Evolutionary conservation across 2,329 filamentous ascomycete species (phyloP).

Genomic region (Didymella pomorum): DNA sequence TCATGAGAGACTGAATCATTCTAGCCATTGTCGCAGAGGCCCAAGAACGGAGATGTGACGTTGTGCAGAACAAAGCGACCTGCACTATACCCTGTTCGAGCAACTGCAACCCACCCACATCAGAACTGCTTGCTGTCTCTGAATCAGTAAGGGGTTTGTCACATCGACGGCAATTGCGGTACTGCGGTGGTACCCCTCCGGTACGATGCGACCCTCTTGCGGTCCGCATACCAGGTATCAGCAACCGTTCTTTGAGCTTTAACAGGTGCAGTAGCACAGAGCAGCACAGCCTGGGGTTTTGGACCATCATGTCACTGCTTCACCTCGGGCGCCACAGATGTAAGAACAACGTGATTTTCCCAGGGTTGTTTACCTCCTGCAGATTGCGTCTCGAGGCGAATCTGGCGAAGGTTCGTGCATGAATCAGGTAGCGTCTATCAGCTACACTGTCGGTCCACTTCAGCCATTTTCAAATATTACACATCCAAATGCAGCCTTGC

Average conservation of each 20-base stretch:
- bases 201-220: constrained; percentile 9
- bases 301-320: not conserved
- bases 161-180: not conserved
- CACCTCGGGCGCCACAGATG: not conserved
- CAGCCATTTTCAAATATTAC: constrained; percentile 9
- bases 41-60: not conserved
- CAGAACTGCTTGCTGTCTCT: not conserved
- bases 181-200: not conserved
- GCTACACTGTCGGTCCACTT: constrained; percentile 12
- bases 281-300: not conserved
- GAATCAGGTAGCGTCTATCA: constrained; percentile 18
- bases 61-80: not conserved
- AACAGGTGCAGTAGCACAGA: constrained; percentile 2
- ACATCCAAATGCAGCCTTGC: constrained; percentile 10
- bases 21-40: not conserved
- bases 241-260: not conserved
- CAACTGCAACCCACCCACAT: not conserved
- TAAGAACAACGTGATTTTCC: not conserved
- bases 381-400: not conserved
- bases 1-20: not conserved
- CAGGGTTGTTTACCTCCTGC: not conserved
- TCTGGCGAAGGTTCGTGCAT: constrained; percentile 1
- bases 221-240: not conserved
- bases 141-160: not conserved
- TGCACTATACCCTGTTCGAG: not conserved